Evolutionary conservation across 257 asterid genomes (phyloP).

Genomic region (Gardenia jasminoides): DNA sequence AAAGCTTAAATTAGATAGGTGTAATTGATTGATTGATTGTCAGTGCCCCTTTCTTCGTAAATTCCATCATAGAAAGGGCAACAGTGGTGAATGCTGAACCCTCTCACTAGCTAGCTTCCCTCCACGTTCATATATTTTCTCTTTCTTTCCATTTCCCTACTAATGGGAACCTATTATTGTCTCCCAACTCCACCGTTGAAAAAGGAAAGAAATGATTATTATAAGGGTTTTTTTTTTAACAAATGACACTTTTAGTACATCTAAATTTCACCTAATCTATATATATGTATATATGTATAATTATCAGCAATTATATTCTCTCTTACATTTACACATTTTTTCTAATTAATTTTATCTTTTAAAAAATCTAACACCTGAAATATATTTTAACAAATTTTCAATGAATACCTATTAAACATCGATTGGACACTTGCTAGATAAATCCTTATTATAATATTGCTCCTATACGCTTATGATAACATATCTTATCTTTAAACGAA

Average conservation of each 20-base stretch:
- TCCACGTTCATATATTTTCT: constrained; percentile 20
- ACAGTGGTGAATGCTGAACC: background rate
- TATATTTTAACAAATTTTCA: too few species aligned
- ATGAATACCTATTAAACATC: too few species aligned
- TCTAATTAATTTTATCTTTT: too few species aligned
- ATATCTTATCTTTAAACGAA: constrained; percentile 9
- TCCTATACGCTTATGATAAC: background rate
- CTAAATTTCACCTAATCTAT: too few species aligned
- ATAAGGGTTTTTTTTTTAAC: background rate
- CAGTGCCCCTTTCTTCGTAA: constrained; percentile 27
- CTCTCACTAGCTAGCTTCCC: background rate
- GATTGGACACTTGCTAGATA: too few species aligned
- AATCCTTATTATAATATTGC: too few species aligned
- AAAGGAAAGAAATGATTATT: constrained; percentile 19
- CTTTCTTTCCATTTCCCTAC: constrained; percentile 5
- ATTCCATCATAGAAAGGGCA: background rate
- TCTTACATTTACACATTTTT: too few species aligned
- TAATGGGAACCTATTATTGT: background rate
- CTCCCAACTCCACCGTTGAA: constrained; percentile 33
- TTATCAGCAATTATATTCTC: too few species aligned
- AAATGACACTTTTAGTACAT: too few species aligned
- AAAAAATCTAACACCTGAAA: too few species aligned
- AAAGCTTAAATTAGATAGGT: constrained; percentile 25
- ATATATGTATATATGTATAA: too few species aligned
- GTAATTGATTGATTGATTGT: constrained; percentile 36